A percentile compares a stretch with the other conserved stretches of the same genome.
Conservation (phyloP, 169 alveolate species). For the Theileria annulata region DNA sequence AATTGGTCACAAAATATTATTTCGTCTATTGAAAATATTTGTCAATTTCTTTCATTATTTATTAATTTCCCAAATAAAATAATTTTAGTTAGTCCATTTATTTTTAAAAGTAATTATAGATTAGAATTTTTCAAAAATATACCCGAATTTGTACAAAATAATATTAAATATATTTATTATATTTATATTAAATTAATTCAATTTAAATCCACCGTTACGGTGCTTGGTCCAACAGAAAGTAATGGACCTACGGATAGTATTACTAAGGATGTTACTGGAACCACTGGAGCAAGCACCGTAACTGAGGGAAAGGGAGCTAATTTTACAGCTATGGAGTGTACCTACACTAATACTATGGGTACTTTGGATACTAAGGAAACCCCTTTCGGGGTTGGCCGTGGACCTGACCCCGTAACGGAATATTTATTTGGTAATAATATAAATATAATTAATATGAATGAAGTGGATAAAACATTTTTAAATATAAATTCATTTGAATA, state of each 20-base stretch:
- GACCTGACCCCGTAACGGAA: not conserved
- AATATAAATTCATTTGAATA: not conserved
- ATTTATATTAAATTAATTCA: no score
- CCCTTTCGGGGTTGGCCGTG: no score
- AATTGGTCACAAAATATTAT: not conserved
- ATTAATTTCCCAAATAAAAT: not conserved
- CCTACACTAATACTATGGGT: no score
- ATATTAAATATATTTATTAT: no score
- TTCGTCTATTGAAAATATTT: not conserved
- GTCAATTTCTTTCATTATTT: not conserved
- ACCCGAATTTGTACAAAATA: not conserved
- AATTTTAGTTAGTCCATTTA: not conserved
- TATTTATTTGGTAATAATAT: not conserved
- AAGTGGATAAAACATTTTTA: not conserved
- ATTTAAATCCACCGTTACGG: no score
- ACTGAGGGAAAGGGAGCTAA: no score
- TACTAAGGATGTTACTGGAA: no score
- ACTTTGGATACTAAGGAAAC: no score
- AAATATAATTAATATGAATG: not conserved
- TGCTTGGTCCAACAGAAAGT: no score
- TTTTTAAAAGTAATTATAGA: conserved; percentile 1
- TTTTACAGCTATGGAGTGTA: no score
- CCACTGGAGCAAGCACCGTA: no score
- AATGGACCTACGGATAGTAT: no score
- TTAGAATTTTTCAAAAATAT: not conserved